Base-by-base conservation (phyloP, 441 rosid species). In the Adansonia grandidieri region DNA sequence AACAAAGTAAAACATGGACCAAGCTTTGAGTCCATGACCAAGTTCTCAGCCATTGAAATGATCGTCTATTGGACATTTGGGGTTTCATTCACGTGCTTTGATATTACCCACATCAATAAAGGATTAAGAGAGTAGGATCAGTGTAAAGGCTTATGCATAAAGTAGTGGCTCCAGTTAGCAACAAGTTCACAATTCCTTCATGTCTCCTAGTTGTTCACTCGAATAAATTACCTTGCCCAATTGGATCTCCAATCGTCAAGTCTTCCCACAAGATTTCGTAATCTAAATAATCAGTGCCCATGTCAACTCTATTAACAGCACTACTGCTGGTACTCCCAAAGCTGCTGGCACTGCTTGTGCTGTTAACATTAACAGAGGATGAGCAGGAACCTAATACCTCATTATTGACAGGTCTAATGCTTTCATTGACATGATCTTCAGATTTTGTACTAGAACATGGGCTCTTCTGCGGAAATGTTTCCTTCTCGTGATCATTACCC, bases 201-300 rank as follows among this genome's bases (percentile, higher is more conserved):
- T 60, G 78, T 42, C 45, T 74, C 32, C 10, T 15, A 54, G 17
- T 10, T 10, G 74, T 61, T 54, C 76, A 9, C 54, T 71, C n/a
- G 0, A 77, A 80, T 72, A 80, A 24, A 71, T 85, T 81, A 96
- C 98, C 99, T 92, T 91, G 98, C 80, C 99, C 98, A 79, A 96
- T 91, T 81, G 89, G 94, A 76, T 93, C 96, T 51, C 93, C 91
- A 57, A 96, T 87, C 0, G 84, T 84, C 95, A 96, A 83, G 84
- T 96, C 97, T 79, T 96, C 98, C 98, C 98, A 93, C 79, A 89
- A 87, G 69, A 96, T 92, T 86, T 93, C 97, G 74, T 83, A 91
- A 75, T 94, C 99, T 81, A 94, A 87, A 87, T 87, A 87, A 79
- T 93, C 96, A 72, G 78, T 78, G 65, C 91, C 98, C 83, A 81